Evolutionary conservation across 169 alveolate genomes (phyloP).

Genomic region (Besnoitia besnoiti): DNA sequence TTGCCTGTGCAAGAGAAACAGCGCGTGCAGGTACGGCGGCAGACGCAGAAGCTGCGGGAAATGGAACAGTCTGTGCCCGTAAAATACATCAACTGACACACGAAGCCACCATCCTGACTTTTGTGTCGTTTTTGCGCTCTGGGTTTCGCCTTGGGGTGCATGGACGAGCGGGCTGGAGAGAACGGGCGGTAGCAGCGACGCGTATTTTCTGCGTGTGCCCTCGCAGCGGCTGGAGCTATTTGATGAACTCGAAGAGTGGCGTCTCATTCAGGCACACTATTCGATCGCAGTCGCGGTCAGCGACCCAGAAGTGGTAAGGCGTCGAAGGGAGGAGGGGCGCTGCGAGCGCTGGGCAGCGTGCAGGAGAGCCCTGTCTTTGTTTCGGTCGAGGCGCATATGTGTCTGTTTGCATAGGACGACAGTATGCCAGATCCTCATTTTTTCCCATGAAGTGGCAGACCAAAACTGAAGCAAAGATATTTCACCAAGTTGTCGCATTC

Average conservation of each 20-base stretch:
- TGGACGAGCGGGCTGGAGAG: not conserved
- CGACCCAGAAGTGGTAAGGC: not conserved
- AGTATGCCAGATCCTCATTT: too few relatives aligned
- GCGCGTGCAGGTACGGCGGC: not conserved
- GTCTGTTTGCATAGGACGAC: too few relatives aligned
- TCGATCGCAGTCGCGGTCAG: constrained; percentile 40
- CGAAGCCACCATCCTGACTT: too few relatives aligned
- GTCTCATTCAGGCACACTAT: constrained; percentile 71
- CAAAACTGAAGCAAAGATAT: too few relatives aligned
- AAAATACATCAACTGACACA: too few relatives aligned
- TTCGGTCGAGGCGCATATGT: too few relatives aligned
- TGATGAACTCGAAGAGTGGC: constrained; percentile 81
- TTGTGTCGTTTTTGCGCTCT: not conserved
- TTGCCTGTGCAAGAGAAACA: not conserved
- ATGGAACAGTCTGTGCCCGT: too few relatives aligned
- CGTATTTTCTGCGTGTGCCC: too few relatives aligned
- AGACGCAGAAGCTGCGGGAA: not conserved
- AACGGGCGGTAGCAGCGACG: too few relatives aligned
- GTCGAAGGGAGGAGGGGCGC: not conserved
- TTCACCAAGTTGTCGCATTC: too few relatives aligned
- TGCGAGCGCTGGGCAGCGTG: not conserved
- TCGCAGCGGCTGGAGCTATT: constrained; percentile 75
- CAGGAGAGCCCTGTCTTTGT: not conserved
- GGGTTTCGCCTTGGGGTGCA: not conserved
- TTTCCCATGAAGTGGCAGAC: too few relatives aligned